Base-by-base conservation (phyloP, 2,329 filamentous ascomycete species). In the Microsporum ferrugineum region DNA sequence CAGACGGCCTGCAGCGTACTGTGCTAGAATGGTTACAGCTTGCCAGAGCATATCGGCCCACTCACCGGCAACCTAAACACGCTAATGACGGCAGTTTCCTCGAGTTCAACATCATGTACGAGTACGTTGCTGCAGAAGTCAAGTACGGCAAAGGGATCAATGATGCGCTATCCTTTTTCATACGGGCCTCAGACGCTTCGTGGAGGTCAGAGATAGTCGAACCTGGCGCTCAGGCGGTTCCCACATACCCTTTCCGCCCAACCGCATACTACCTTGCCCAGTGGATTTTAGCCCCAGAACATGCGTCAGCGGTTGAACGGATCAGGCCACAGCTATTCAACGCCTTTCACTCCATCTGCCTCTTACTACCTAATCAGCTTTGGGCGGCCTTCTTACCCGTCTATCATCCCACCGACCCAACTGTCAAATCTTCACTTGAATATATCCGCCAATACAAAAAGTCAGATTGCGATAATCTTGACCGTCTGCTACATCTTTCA, bases 351-450 rank as follows among this genome's bases (percentile, higher is more conserved):
- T 31, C 47, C 60, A 38, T 61, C 59, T 53, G 57, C 23, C 17
- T 60, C 3, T 51, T 41, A 31, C 33, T 51, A n/a, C 57, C 53
- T 10, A 58, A 45, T n/a, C 41, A 60, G 45, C 64, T 71, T n/a
- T 63, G 72, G 58, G 63, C 63, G 3, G 67, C 70, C 17, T 67
- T 70, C 7, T 65, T 75, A 33, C 66, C 66, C 5, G 64, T 77
- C 53, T 74, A 73, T 47, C 74, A 77, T 62, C 76, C 76, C 1
- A 69, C 67, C 4, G 58, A 69, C 27, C 75, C 75, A 6, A 68
- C 71, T 43, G 63, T 71, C 2, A 60, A 61, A 5, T 70, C 68
- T 4, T 68, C 75, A 39, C 61, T 75, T n/a, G 57, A 66, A 10
- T 70, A 70, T 59, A 65, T 70, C 41, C 66, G 68, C 51, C 36